Evolutionary conservation across 2,329 filamentous ascomycete genomes (phyloP).

Genomic region (Epichloe sp.): DNA sequence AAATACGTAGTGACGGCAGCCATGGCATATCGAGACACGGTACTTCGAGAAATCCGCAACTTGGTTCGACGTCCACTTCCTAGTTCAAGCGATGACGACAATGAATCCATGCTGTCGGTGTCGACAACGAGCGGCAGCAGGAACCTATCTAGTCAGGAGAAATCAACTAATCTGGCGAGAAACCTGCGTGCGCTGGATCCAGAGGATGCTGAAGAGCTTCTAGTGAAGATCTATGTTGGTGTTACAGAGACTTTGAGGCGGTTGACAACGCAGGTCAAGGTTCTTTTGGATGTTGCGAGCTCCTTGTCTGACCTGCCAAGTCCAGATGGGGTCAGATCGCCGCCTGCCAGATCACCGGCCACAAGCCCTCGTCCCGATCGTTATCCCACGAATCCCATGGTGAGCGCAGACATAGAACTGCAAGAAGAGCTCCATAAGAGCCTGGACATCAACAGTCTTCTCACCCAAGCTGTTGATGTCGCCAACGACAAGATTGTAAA

Average conservation of each 20-base stretch:
- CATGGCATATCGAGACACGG: conserved; percentile 69
- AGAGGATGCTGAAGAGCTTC: conserved; percentile 71
- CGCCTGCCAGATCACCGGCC: conserved; percentile 36
- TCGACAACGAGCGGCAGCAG: conserved; percentile 62
- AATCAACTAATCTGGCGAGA: conserved; percentile 73
- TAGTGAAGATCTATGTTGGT: conserved; percentile 71
- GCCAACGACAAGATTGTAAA: conserved; percentile 67
- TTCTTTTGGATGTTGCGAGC: conserved; percentile 87
- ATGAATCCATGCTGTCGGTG: conserved; percentile 73
- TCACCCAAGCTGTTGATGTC: conserved; percentile 69
- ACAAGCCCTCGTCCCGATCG: conserved; percentile 34
- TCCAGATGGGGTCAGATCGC: conserved; percentile 31
- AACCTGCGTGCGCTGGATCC: conserved; percentile 77
- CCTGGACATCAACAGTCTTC: conserved; percentile 62
- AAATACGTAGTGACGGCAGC: conserved; percentile 70
- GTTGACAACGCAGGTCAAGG: conserved; percentile 81
- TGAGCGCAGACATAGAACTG: conserved; percentile 28
- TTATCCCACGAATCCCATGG: conserved; percentile 11
- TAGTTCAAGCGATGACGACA: conserved; percentile 88
- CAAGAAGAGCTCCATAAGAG: conserved; percentile 68
- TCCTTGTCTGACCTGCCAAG: conserved; percentile 38
- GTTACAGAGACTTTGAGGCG: conserved; percentile 78
- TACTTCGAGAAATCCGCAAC: conserved; percentile 74
- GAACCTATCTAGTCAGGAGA: conserved; percentile 68
- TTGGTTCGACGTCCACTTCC: conserved; percentile 77